Evolutionary conservation across 2,329 filamentous ascomycete species (phyloP).

Genomic region (Gnomoniopsis smithogilvyi): DNA sequence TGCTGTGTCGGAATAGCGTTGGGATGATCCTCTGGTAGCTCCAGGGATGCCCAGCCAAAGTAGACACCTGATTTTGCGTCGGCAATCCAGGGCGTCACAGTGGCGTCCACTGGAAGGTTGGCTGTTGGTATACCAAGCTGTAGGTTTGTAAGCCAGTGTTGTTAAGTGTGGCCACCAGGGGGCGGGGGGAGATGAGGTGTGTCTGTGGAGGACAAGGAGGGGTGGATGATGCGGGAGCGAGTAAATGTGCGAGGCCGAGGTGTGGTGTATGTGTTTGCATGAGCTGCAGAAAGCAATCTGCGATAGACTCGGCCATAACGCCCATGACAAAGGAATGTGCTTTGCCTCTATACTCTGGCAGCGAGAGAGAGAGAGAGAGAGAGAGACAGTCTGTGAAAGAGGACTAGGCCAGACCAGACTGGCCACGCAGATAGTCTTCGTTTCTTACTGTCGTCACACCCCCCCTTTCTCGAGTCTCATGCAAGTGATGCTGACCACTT

Average conservation of each 20-base stretch:
- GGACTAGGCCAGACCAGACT: neutral
- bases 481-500: slow-evolving; percentile 1
- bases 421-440: neutral
- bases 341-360: neutral
- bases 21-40: slow-evolving; percentile 49
- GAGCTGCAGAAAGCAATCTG: neutral
- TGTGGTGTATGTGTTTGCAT: slow-evolving; percentile 1
- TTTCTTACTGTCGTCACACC: neutral
- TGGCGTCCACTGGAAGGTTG: slow-evolving; percentile 75
- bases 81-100: slow-evolving; percentile 57
- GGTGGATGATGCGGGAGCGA: neutral
- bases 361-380: neutral
- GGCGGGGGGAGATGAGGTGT: neutral
- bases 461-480: neutral
- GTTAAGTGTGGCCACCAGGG: neutral
- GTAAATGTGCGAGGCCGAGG: slow-evolving; percentile 2
- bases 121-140: slow-evolving; percentile 95
- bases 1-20: slow-evolving; percentile 27
- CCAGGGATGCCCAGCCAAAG: slow-evolving; percentile 84
- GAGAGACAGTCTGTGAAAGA: neutral
- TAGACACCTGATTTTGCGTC: slow-evolving; percentile 78
- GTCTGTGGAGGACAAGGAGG: neutral
- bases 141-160: neutral
- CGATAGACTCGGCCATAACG: neutral
- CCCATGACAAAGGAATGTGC: neutral